A percentile compares a stretch with the other conserved stretches of the same genome.
Conservation (phyloP, 306 rosid genomes). For the Adenanthera pavonina region DNA sequence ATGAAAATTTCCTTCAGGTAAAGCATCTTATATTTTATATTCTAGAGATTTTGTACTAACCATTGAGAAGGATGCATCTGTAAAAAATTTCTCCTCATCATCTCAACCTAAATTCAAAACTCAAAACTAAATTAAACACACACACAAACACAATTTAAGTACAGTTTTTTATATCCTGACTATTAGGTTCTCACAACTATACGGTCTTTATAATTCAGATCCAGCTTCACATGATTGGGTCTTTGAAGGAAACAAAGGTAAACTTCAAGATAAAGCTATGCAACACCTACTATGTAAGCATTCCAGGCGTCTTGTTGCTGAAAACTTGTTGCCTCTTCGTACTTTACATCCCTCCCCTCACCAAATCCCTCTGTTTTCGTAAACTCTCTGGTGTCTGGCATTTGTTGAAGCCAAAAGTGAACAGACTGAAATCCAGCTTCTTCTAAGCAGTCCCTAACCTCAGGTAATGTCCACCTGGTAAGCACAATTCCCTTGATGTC, state of each 20-base stretch:
- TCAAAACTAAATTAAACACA: background rate
- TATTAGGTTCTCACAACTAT: background rate
- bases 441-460: constrained; percentile 88
- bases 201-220: background rate
- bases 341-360: constrained; percentile 65
- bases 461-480: constrained; percentile 92
- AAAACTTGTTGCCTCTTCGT: constrained; percentile 76
- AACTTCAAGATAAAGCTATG: constrained; percentile 44
- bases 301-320: constrained; percentile 89
- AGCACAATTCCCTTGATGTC: constrained; percentile 36
- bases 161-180: background rate
- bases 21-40: background rate
- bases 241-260: background rate
- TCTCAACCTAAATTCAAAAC: constrained; percentile 30
- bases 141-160: background rate
- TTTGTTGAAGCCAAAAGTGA: constrained; percentile 83
- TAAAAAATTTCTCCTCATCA: constrained; percentile 10
- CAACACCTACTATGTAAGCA: constrained; percentile 87
- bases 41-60: constrained; percentile 32
- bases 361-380: constrained; percentile 73
- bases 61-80: constrained; percentile 28
- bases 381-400: constrained; percentile 72
- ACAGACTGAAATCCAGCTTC: constrained; percentile 84
- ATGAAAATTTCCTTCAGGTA: background rate
- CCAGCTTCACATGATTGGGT: background rate